Conservation (phyloP, 345 rosid genomes). For the Bruguiera sexangula region DNA sequence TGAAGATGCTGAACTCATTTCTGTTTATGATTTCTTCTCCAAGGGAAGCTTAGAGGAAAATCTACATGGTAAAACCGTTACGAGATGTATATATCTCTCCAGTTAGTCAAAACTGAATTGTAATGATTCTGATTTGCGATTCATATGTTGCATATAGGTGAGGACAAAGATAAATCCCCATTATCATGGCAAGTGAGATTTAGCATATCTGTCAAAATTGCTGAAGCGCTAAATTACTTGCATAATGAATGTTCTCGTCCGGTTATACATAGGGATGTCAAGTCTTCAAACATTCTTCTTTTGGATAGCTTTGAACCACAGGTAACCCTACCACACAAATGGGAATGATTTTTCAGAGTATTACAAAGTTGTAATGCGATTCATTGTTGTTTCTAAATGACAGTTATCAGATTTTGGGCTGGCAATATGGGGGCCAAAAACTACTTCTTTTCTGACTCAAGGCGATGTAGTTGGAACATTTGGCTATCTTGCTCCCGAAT, state of each 20-base stretch:
- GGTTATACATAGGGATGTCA: slow-evolving; percentile 88
- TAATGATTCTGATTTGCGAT: slow-evolving; percentile 16
- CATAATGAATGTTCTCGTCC: slow-evolving; percentile 64
- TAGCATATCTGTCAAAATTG: slow-evolving; percentile 57
- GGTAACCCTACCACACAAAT: slow-evolving; percentile 38
- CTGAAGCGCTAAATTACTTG: slow-evolving; percentile 69
- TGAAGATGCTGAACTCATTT: slow-evolving; percentile 44
- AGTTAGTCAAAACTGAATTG: background rate
- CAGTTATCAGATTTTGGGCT: slow-evolving; percentile 93
- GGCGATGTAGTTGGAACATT: slow-evolving; percentile 83
- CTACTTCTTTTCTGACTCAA: slow-evolving; percentile 53
- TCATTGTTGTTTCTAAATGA: slow-evolving; percentile 13
- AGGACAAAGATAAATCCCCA: slow-evolving; percentile 27
- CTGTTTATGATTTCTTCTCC: slow-evolving; percentile 65
- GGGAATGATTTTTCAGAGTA: background rate
- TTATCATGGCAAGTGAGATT: slow-evolving; percentile 68
- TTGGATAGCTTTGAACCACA: slow-evolving; percentile 65
- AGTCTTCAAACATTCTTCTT: slow-evolving; percentile 87
- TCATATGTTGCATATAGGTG: slow-evolving; percentile 26
- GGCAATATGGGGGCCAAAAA: slow-evolving; percentile 76
- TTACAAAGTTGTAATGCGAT: background rate
- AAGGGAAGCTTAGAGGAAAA: slow-evolving; percentile 79
- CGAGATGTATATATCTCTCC: background rate
- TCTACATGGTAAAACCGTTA: slow-evolving; percentile 53
- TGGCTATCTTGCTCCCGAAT: slow-evolving; percentile 97